Conservation (phyloP, 1,284 basidiomycete genomes). For the Fomitopsis pinicola region DNA sequence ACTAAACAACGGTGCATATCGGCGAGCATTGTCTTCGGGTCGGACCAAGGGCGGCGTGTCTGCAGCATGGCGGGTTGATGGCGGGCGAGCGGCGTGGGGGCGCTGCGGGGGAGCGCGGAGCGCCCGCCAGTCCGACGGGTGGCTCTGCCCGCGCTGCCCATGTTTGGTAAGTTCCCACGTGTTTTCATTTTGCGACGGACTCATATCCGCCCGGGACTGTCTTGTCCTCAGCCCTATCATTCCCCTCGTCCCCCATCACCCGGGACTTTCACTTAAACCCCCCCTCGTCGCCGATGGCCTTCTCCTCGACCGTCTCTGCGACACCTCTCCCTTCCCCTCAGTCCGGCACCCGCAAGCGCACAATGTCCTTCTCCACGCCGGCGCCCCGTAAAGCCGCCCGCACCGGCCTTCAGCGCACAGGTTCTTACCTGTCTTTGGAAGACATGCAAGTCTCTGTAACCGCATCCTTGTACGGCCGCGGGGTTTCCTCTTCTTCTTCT, state of each 20-base stretch:
- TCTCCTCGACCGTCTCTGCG: constrained; percentile 8
- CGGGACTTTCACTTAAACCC: constrained; percentile 11
- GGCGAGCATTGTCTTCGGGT: constrained; percentile 6
- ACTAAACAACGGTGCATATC: neutral
- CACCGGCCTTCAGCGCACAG: constrained; percentile 26
- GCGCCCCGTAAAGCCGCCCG: constrained; percentile 22
- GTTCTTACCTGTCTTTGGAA: constrained; percentile 27
- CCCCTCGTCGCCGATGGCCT: constrained; percentile 19
- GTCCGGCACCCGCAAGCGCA: constrained; percentile 25
- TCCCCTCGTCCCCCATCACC: constrained; percentile 13
- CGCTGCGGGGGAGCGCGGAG: constrained; percentile 7
- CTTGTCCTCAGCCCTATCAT: constrained; percentile 22
- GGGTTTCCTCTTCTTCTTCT: constrained; percentile 10
- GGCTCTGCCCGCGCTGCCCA: constrained; percentile 10
- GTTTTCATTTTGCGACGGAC: constrained; percentile 10
- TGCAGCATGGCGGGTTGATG: constrained; percentile 14
- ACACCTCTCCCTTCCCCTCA: constrained; percentile 8
- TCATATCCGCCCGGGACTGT: constrained; percentile 16
- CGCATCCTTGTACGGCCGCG: constrained; percentile 20
- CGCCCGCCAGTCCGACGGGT: constrained; percentile 10
- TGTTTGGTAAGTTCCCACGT: constrained; percentile 13
- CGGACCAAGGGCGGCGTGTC: constrained; percentile 20
- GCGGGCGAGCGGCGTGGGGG: constrained; percentile 8
- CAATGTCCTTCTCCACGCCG: constrained; percentile 30
- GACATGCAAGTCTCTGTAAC: constrained; percentile 23